A percentile compares a stretch with the other conserved stretches of the same genome.
phyloP scores from a whole-genome alignment of 1,284 basidiomycete genomes.

The Fomitiporia mediterranea region DNA sequence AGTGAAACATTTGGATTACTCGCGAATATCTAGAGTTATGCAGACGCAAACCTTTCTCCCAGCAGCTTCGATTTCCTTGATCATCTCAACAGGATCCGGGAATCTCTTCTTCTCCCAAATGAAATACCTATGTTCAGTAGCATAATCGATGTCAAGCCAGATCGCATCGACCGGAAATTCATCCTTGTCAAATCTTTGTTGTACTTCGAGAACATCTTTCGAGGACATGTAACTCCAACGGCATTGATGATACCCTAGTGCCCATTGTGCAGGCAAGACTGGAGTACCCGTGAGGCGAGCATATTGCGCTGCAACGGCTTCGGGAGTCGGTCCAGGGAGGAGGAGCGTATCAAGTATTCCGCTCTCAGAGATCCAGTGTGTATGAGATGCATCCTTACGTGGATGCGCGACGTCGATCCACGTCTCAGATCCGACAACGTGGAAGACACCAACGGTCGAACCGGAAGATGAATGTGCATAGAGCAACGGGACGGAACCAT shows the following conservation, averaged over 20 bases:
- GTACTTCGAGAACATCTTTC: constrained; percentile 84
- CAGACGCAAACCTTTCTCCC: constrained; percentile 94
- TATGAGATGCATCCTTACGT: constrained; percentile 62
- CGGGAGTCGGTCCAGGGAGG: constrained; percentile 83
- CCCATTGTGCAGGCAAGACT: constrained; percentile 85
- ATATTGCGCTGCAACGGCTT: constrained; percentile 84
- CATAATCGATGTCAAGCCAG: constrained; percentile 98
- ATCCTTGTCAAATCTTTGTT: constrained; percentile 84
- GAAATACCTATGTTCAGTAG: constrained; percentile 94
- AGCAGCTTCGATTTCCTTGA: constrained; percentile 78
- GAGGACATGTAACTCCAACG: constrained; percentile 97
- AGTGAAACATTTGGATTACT: background rate
- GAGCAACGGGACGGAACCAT: constrained; percentile 88
- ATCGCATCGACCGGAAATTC: constrained; percentile 96
- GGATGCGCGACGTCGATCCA: constrained; percentile 88
- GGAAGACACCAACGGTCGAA: constrained; percentile 87
- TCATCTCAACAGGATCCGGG: constrained; percentile 93
- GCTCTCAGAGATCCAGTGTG: constrained; percentile 97
- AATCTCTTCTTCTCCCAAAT: constrained; percentile 93
- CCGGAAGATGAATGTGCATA: constrained; percentile 80
- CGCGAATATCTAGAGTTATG: background rate
- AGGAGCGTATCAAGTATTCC: constrained; percentile 95
- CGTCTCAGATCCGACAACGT: constrained; percentile 89
- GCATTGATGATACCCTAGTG: constrained; percentile 95
- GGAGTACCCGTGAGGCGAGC: constrained; percentile 81